A percentile compares a stretch with the other conserved stretches of the same genome.
Conservation (phyloP, 352 stramenopile species). For the Phytopythium oedochilum region DNA sequence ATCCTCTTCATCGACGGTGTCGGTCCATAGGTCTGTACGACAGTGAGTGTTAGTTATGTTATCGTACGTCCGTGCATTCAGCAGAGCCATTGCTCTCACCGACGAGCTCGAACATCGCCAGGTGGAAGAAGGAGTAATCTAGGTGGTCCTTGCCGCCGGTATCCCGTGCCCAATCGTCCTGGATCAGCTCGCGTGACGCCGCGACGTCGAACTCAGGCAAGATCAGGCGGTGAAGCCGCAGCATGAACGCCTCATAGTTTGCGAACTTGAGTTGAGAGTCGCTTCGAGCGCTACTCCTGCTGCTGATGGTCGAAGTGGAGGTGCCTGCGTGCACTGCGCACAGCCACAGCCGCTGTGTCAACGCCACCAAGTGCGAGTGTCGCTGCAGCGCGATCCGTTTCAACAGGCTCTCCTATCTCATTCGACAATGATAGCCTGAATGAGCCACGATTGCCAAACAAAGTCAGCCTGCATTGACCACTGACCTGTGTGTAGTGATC, state of each 20-base stretch:
- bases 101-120: slow-evolving; percentile 82
- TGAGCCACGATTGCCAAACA: neutral
- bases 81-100: slow-evolving; percentile 20
- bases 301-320: too few relatives aligned
- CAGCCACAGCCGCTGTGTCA: slow-evolving; percentile 71
- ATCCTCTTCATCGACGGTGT: slow-evolving; percentile 58
- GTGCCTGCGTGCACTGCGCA: slow-evolving; percentile 27
- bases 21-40: slow-evolving; percentile 55
- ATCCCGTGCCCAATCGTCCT: slow-evolving; percentile 69
- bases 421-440: neutral
- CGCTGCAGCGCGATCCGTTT: slow-evolving; percentile 56
- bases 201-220: slow-evolving; percentile 66
- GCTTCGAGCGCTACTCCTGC: neutral
- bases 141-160: slow-evolving; percentile 40
- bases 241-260: slow-evolving; percentile 67
- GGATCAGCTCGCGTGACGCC: slow-evolving; percentile 55
- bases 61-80: too few relatives aligned
- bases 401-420: slow-evolving; percentile 49
- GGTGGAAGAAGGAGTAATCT: slow-evolving; percentile 70
- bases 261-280: slow-evolving; percentile 23
- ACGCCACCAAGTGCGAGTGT: slow-evolving; percentile 56
- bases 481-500: slow-evolving; percentile 68
- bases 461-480: neutral
- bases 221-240: slow-evolving; percentile 73
- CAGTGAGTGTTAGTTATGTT: neutral